Base-by-base conservation (phyloP, 805 yeast genomes). In the Saccharomycopsis sp. region DNA sequence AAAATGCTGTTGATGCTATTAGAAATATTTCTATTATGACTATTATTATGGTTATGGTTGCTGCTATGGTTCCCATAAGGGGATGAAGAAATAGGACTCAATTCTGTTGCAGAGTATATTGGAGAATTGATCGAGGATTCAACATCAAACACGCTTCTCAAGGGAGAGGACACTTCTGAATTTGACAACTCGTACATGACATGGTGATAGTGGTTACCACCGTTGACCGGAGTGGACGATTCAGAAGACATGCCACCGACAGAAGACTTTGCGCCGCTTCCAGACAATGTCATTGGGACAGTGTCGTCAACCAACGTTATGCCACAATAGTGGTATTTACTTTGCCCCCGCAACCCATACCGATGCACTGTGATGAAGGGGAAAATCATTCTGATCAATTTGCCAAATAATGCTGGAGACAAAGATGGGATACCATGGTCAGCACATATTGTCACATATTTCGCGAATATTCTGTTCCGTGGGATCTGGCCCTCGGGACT, bases 271-370 rank as follows among this genome's bases (percentile, higher is more conserved):
- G n/a, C n/a, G 27, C 27, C 27, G 27, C 27, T 25, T n/a, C 12
- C 12, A 9, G 27, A n/a, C 27, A 10, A 9, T 9, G 27, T 25
- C 27, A 25, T 25, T 9, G 35, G 35, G 8, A 31, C 20, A n/a
- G 21, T 21, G 16, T 30, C 52, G 34, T 63, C 68, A 6, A 65
- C 52, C 46, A 64, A 60, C 48, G 68, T 69, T 39, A 87, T 67
- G 2, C 94, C 94, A 60, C 88, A 80, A 54, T 83, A 84, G 53
- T 83, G 88, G 57, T 84, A 83, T 53, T 80, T 80, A 20, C 83
- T 74, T 53, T 78, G 82, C 4, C 94, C 94, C 39, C 92, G 66
- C 54, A 75, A 73, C 4, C 94, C 94, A 45, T 82, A 63, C 38
- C 94, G 68, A 48, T 92, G 70, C 0, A 88, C 79, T 17, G 77